Evolutionary conservation across 495 filamentous ascomycete genomes (phyloP).

Genomic region (Pyrenula aspistea): DNA sequence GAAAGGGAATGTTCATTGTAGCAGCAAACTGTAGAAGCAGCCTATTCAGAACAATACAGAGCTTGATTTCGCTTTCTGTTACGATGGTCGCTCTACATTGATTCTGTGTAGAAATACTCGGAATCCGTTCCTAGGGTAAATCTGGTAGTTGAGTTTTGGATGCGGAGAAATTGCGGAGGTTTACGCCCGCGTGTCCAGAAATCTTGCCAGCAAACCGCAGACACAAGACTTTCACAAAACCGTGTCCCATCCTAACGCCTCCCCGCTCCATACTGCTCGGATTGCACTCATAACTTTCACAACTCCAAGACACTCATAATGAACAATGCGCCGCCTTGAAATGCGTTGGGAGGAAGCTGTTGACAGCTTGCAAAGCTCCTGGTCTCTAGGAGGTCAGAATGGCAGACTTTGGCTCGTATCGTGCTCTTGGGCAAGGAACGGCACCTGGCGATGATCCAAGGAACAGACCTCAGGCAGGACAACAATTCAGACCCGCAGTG

Average conservation of each 20-base stretch:
- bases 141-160: no score
- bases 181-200: background rate
- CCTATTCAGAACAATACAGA: no score
- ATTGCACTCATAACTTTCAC: no score
- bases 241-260: no score
- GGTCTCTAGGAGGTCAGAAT: conserved; percentile 30
- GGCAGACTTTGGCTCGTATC: conserved; percentile 70
- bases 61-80: no score
- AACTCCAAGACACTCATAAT: background rate
- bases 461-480: conserved; percentile 42
- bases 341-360: background rate
- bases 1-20: background rate
- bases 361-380: background rate
- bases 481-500: conserved; percentile 34
- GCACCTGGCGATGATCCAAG: conserved; percentile 51
- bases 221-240: no score
- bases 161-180: background rate
- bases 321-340: background rate
- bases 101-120: no score
- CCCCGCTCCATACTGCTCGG: no score
- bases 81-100: no score
- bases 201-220: background rate
- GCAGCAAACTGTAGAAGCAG: background rate
- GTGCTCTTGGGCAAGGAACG: conserved; percentile 46
- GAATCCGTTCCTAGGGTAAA: no score